A percentile compares a stretch with the other conserved stretches of the same genome.
phyloP scores from a whole-genome alignment of 345 rosid genomes.

The Brassica juncea region DNA sequence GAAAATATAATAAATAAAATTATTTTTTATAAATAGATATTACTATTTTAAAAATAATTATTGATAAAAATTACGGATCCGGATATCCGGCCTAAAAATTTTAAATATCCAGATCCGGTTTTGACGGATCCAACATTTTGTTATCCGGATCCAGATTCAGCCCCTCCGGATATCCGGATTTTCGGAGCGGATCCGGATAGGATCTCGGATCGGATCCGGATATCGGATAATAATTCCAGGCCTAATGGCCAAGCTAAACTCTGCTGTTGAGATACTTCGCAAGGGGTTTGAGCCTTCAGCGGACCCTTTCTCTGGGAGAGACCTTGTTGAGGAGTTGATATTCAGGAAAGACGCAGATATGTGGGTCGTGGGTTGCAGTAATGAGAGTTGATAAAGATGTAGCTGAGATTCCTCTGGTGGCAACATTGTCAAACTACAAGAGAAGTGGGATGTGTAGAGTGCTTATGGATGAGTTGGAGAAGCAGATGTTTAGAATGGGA shows the following conservation, averaged over 20 bases:
- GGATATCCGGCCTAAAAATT: too few relatives aligned
- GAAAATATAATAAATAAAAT: too few relatives aligned
- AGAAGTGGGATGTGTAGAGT: slow-evolving; percentile 65
- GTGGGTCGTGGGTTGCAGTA: slow-evolving; percentile 56
- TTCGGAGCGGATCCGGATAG: too few relatives aligned
- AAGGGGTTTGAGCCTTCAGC: slow-evolving; percentile 69
- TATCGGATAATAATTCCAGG: too few relatives aligned
- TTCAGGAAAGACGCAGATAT: slow-evolving; percentile 23
- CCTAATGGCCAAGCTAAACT: slow-evolving; percentile 45
- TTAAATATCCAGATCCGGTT: too few relatives aligned
- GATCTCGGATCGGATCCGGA: too few relatives aligned
- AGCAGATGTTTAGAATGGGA: slow-evolving; percentile 52
- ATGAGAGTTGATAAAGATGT: slow-evolving; percentile 63
- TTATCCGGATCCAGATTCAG: too few relatives aligned
- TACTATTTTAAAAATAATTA: too few relatives aligned
- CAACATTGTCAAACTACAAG: slow-evolving; percentile 53
- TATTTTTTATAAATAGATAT: too few relatives aligned
- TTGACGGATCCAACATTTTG: too few relatives aligned
- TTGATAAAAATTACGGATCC: too few relatives aligned
- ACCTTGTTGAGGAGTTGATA: slow-evolving; percentile 62
- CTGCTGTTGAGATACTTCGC: slow-evolving; percentile 63
- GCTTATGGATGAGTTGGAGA: slow-evolving; percentile 58
- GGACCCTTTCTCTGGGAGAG: slow-evolving; percentile 55
- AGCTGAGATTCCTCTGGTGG: slow-evolving; percentile 71
- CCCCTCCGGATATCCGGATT: too few relatives aligned